A percentile compares a stretch with the other conserved stretches of the same genome.
Evolutionary conservation across 163 green algal species (phyloP).

Genomic region (Scenedesmus sp.): DNA sequence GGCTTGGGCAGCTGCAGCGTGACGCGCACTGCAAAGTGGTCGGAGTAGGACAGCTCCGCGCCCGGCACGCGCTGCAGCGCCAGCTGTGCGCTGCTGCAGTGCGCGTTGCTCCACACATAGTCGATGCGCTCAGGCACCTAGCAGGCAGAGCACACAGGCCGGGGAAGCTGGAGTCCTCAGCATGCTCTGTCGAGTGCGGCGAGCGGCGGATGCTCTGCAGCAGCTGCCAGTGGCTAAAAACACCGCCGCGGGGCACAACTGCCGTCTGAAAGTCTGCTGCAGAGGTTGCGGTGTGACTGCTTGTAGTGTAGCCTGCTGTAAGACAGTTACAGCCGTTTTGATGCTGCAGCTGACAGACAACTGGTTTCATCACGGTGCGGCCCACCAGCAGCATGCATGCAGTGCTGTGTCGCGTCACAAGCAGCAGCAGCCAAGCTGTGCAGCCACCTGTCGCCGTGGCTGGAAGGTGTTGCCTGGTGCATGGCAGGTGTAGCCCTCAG

Average conservation of each 20-base stretch:
- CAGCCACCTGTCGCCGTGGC: slow-evolving; percentile 24
- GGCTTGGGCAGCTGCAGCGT: slow-evolving; percentile 42
- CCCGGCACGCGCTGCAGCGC: slow-evolving; percentile 39
- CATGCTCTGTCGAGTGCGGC: no score
- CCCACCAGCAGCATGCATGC: no score
- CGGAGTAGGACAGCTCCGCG: slow-evolving; percentile 23
- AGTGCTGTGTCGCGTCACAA: neutral
- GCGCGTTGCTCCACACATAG: slow-evolving; percentile 58
- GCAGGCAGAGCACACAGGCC: neutral
- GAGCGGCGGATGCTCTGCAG: no score
- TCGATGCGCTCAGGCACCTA: slow-evolving; percentile 66
- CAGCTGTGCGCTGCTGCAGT: slow-evolving; percentile 36
- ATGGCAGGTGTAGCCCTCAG: slow-evolving; percentile 62
- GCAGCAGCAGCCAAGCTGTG: neutral
- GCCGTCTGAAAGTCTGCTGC: no score
- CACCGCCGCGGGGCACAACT: no score
- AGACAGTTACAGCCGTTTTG: no score
- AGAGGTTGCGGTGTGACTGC: no score
- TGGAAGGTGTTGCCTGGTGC: slow-evolving; percentile 62
- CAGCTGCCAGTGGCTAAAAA: no score
- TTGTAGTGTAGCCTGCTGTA: no score
- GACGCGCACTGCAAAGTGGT: slow-evolving; percentile 59
- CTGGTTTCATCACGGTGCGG: no score
- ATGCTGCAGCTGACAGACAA: no score
- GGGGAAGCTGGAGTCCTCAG: neutral